Conservation (phyloP, 805 yeast genomes). For the Hyphopichia homilentoma region DNA sequence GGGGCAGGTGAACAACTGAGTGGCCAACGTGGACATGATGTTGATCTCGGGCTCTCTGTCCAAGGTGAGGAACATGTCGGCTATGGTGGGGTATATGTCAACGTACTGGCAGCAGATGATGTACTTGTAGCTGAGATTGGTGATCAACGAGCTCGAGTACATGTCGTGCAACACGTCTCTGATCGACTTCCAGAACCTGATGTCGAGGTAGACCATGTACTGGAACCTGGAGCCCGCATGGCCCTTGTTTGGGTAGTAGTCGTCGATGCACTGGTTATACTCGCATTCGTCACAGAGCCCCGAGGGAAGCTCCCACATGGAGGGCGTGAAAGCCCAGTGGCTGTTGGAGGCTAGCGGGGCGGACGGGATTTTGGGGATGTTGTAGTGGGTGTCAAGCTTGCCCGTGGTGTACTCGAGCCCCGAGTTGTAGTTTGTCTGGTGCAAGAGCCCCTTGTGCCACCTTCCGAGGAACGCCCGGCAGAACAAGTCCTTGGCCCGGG, state of each 20-base stretch:
- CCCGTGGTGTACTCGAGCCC: conserved; percentile 22
- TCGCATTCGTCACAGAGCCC: conserved; percentile 44
- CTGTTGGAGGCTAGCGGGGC: conserved; percentile 1
- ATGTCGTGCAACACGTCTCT: conserved; percentile 59
- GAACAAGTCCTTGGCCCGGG: conserved; percentile 44
- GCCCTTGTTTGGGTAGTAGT: conserved; percentile 18
- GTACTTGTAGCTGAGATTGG: conserved; percentile 52
- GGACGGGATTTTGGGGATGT: conserved; percentile 35
- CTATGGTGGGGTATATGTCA: conserved; percentile 72
- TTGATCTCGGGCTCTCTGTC: conserved; percentile 91
- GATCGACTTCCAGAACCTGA: conserved; percentile 65
- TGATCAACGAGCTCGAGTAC: conserved; percentile 60
- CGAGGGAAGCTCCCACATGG: conserved; percentile 45
- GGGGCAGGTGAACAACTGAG: conserved; percentile 90
- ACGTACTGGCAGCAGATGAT: conserved; percentile 76
- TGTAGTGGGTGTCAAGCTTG: conserved; percentile 27
- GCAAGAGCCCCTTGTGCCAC: conserved; percentile 55
- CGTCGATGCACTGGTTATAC: conserved; percentile 32
- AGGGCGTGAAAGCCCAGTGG: conserved; percentile 39
- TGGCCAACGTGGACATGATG: conserved; percentile 65
- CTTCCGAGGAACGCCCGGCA: conserved; percentile 56
- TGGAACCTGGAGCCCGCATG: conserved; percentile 55
- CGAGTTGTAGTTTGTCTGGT: conserved; percentile 5
- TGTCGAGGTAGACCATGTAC: conserved; percentile 60
- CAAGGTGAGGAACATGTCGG: conserved; percentile 62